Evolutionary conservation across 2,329 filamentous ascomycete species (phyloP).

Genomic region (Apiospora kogelbergensis): DNA sequence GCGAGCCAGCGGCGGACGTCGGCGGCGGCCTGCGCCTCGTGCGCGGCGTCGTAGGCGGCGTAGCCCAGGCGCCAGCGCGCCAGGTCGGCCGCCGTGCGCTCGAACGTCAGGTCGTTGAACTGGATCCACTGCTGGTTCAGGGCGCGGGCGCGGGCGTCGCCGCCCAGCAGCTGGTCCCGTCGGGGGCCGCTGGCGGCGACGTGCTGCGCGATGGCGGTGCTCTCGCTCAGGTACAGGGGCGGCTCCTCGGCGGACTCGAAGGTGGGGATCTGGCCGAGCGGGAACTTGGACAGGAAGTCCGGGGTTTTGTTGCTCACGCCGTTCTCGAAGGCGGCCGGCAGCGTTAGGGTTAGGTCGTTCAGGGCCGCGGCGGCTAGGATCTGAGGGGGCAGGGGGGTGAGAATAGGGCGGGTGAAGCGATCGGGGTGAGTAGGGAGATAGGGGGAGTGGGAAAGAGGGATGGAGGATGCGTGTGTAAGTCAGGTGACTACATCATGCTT

Average conservation of each 20-base stretch:
- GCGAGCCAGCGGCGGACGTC: background rate
- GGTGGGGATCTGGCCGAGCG: constrained; percentile 38
- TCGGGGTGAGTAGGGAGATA: too few relatives aligned
- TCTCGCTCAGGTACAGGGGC: constrained; percentile 33
- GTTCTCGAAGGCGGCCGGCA: constrained; percentile 27
- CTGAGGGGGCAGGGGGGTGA: background rate
- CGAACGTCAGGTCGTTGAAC: constrained; percentile 20
- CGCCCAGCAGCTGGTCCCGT: constrained; percentile 30
- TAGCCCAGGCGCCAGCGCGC: background rate
- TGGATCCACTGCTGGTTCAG: constrained; percentile 36
- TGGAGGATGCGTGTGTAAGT: too few relatives aligned
- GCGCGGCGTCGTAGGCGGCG: background rate
- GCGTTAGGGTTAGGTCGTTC: constrained; percentile 13
- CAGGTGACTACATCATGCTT: too few relatives aligned
- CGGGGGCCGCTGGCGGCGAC: constrained; percentile 34
- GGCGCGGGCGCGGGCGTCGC: constrained; percentile 30
- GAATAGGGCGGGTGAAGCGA: too few relatives aligned
- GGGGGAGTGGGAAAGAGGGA: too few relatives aligned
- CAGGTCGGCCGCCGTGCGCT: background rate
- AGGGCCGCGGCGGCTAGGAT: constrained; percentile 10
- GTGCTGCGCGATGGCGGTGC: constrained; percentile 36
- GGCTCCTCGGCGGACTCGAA: constrained; percentile 30
- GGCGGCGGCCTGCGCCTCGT: background rate
- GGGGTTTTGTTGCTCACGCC: constrained; percentile 32
- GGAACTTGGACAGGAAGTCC: constrained; percentile 38